A percentile compares a stretch with the other conserved stretches of the same genome.
Evolutionary conservation across 306 rosid species (phyloP).

Genomic region (Benincasa hispida): DNA sequence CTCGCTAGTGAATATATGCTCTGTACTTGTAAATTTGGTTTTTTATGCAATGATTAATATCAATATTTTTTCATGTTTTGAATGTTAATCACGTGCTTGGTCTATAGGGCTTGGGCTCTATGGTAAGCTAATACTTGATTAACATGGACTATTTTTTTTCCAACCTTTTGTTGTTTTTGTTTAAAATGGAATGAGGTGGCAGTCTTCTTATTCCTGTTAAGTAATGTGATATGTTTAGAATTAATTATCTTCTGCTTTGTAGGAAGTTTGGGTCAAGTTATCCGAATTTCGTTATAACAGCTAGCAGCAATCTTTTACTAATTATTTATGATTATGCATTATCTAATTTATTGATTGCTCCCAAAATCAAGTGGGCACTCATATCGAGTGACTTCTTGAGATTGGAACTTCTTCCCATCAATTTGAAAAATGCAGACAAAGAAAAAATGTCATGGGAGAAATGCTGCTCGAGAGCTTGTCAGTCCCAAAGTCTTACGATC

Average conservation of each 20-base stretch:
- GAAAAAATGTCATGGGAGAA: conserved; percentile 46
- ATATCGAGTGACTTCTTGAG: neutral
- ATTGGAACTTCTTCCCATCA: conserved; percentile 1
- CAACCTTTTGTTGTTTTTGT: neutral
- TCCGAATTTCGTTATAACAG: neutral
- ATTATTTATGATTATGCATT: conserved; percentile 12
- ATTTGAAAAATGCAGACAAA: conserved; percentile 56
- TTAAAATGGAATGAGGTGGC: neutral
- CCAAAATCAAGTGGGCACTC: conserved; percentile 9
- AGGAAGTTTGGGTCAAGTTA: neutral
- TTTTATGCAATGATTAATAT: neutral
- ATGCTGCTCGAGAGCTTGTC: conserved; percentile 31
- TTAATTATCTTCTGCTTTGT: neutral
- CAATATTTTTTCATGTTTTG: neutral
- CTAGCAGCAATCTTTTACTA: neutral
- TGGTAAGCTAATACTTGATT: neutral
- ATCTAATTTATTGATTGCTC: conserved; percentile 9
- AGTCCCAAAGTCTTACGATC: conserved; percentile 53
- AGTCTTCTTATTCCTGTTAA: neutral
- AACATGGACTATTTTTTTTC: no score
- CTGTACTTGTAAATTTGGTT: neutral
- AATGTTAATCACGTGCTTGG: neutral
- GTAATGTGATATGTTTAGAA: neutral
- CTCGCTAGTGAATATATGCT: neutral
- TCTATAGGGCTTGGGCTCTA: neutral